These are phyloP conservation scores for Cenchrus americanus DNA, from an alignment of 176 grass and related monocot species.

Conservation along the genomic window DNA sequence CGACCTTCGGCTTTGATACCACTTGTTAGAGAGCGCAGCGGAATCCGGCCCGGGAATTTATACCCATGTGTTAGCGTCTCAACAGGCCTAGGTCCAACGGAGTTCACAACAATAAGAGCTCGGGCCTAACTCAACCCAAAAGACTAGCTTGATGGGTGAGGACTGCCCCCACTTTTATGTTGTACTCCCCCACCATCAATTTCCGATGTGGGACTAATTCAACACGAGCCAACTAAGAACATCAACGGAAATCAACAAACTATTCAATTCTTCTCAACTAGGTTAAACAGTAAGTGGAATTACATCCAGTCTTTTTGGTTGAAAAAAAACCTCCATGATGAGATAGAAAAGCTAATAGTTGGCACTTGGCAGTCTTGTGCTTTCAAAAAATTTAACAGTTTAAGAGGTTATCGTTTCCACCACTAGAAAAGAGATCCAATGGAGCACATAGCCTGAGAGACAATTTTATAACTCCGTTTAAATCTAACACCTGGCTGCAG, in stretches of 20 bases:
- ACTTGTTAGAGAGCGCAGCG: too few relatives aligned
- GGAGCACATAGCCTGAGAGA: background rate
- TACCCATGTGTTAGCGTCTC: too few relatives aligned
- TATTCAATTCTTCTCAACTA: background rate
- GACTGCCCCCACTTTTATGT: too few relatives aligned
- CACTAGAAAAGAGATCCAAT: background rate
- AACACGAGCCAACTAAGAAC: constrained; percentile 23
- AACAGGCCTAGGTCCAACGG: too few relatives aligned
- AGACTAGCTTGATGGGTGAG: too few relatives aligned
- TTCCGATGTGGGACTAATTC: too few relatives aligned
- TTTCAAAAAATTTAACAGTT: background rate
- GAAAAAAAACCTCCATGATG: background rate
- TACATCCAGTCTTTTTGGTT: background rate
- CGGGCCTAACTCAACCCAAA: too few relatives aligned
- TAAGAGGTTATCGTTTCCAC: background rate
- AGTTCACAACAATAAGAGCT: too few relatives aligned
- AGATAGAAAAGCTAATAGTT: background rate
- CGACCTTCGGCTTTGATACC: too few relatives aligned
- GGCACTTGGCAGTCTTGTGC: background rate
- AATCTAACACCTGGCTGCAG: background rate
- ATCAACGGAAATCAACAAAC: background rate
- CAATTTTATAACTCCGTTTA: constrained; percentile 4
- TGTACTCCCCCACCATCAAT: too few relatives aligned
- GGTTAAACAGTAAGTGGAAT: background rate
- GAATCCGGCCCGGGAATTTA: too few relatives aligned